A percentile compares a stretch with the other conserved stretches of the same genome.
Conservation (phyloP, 495 filamentous ascomycete species). For the Aspergillus carlsbadensis region DNA sequence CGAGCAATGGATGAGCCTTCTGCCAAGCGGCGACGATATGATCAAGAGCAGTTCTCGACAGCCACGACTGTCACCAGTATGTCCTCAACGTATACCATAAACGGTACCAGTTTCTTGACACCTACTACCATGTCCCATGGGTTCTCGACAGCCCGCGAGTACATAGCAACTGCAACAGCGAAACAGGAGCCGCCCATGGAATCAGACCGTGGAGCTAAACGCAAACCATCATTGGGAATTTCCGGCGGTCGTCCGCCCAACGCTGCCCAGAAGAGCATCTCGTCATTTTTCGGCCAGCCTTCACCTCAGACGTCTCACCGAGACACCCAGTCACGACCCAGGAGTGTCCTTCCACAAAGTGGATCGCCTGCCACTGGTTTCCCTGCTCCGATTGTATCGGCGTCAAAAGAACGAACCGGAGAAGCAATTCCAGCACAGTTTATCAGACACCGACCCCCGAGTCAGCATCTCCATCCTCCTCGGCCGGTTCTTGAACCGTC, state of each 20-base stretch:
- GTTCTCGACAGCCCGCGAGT: conserved; percentile 44
- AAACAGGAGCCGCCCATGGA: conserved; percentile 7
- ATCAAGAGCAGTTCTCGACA: conserved; percentile 23
- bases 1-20: conserved; percentile 22
- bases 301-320: conserved; percentile 12
- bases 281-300: conserved; percentile 36
- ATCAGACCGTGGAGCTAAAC: conserved; percentile 16
- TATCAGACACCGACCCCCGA: conserved; percentile 38
- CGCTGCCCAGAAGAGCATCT: conserved; percentile 40
- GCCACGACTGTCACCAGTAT: conserved; percentile 22
- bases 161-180: conserved; percentile 30
- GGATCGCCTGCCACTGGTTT: not conserved
- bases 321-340: conserved; percentile 12
- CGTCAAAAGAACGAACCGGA: conserved; percentile 2
- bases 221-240: conserved; percentile 15
- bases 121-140: conserved; percentile 37
- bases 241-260: conserved; percentile 20
- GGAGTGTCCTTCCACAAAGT: not conserved
- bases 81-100: conserved; percentile 28
- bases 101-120: conserved; percentile 31
- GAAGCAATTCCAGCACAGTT: conserved; percentile 26
- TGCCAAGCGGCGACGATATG: conserved; percentile 37
- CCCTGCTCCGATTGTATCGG: not conserved
- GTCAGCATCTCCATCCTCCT: conserved; percentile 34
- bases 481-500: conserved; percentile 39